Evolutionary conservation across 805 yeast genomes (phyloP).

Genomic region (Clavispora santaluciae): DNA sequence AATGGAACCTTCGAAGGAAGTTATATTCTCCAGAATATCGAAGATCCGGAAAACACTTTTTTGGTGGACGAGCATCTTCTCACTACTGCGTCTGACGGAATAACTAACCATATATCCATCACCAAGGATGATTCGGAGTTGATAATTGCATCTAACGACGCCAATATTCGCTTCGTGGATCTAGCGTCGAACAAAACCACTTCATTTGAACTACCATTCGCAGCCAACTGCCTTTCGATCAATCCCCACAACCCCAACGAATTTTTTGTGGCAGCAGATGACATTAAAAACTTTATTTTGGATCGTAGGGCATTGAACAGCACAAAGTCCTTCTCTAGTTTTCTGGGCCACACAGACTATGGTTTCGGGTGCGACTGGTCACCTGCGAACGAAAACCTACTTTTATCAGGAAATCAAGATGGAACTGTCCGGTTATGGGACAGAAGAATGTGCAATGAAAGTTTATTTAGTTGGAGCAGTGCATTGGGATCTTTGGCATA

Average conservation of each 20-base stretch:
- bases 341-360: constrained; percentile 49
- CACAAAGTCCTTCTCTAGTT: background rate
- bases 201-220: constrained; percentile 34
- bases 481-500: constrained; percentile 23
- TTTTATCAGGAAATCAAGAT: constrained; percentile 60
- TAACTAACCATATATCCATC: constrained; percentile 46
- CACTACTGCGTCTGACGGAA: constrained; percentile 43
- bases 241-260: constrained; percentile 36
- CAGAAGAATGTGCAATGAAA: constrained; percentile 28
- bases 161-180: constrained; percentile 38
- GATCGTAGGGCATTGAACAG: constrained; percentile 34
- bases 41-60: constrained; percentile 16
- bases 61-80: constrained; percentile 32
- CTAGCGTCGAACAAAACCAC: constrained; percentile 15
- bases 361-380: constrained; percentile 62
- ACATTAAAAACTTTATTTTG: constrained; percentile 35
- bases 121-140: constrained; percentile 27
- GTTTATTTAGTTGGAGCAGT: constrained; percentile 32
- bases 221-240: constrained; percentile 46
- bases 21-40: constrained; percentile 34
- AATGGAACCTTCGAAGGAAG: constrained; percentile 57
- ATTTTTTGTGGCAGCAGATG: constrained; percentile 49
- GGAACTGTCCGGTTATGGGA: constrained; percentile 54
- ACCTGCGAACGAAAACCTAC: constrained; percentile 31
- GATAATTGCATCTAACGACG: constrained; percentile 50